These are phyloP conservation scores for Helotiales sp. DNA, from an alignment of 2,329 filamentous ascomycete species.

Conservation along the genomic window DNA sequence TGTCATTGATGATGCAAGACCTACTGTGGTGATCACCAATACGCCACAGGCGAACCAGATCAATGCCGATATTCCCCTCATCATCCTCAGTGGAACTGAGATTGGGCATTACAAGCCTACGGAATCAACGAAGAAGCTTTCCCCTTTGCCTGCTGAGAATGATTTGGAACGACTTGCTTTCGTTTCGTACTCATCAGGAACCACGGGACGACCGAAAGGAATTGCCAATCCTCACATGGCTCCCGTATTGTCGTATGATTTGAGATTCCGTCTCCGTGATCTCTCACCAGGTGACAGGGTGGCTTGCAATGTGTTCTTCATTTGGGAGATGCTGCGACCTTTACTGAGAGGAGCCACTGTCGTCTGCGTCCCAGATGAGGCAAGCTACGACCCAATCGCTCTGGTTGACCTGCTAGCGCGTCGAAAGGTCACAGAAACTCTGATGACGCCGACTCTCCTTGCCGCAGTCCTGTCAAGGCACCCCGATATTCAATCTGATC, in stretches of 20 bases:
- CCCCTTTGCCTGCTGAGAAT: slow-evolving; percentile 58
- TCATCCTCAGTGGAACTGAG: slow-evolving; percentile 58
- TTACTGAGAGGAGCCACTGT: slow-evolving; percentile 75
- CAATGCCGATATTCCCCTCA: slow-evolving; percentile 60
- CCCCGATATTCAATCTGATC: slow-evolving; percentile 59
- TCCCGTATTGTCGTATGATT: slow-evolving; percentile 70
- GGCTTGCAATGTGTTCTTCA: slow-evolving; percentile 86
- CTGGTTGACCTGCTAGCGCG: slow-evolving; percentile 69
- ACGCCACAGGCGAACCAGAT: slow-evolving; percentile 64
- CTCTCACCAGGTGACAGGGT: slow-evolving; percentile 72
- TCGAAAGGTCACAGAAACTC: slow-evolving; percentile 72
- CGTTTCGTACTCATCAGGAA: slow-evolving; percentile 85
- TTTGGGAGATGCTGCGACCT: slow-evolving; percentile 82
- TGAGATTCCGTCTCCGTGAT: slow-evolving; percentile 71
- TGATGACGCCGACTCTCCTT: slow-evolving; percentile 81
- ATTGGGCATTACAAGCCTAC: slow-evolving; percentile 20
- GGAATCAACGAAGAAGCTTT: slow-evolving; percentile 39
- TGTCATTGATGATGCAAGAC: slow-evolving; percentile 74
- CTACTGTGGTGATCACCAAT: slow-evolving; percentile 70
- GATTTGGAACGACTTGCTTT: slow-evolving; percentile 76
- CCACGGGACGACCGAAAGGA: slow-evolving; percentile 79
- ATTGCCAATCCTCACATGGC: slow-evolving; percentile 79
- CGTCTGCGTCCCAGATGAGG: slow-evolving; percentile 72
- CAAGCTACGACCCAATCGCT: slow-evolving; percentile 74
- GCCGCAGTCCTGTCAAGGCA: slow-evolving; percentile 73